A percentile compares a stretch with the other conserved stretches of the same genome.
These are phyloP conservation scores for Lanmaoa rubissima DNA, from an alignment of 768 basidiomycete species.

Conservation along the genomic window DNA sequence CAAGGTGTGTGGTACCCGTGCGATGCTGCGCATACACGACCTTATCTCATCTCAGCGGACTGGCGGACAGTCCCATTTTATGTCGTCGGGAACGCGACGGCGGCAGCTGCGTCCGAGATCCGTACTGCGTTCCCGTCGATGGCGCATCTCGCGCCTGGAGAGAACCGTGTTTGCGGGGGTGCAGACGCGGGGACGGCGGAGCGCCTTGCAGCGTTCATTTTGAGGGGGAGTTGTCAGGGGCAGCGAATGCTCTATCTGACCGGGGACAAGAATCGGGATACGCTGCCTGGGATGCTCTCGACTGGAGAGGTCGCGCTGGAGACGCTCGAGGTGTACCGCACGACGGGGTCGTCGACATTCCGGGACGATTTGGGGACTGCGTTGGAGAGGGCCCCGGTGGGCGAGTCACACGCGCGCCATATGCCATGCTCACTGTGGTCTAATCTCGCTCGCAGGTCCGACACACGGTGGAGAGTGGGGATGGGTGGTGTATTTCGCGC, in stretches of 20 bases:
- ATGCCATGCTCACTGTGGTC: not conserved
- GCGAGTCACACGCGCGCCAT: slow-evolving; percentile 9
- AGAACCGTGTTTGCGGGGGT: slow-evolving; percentile 40
- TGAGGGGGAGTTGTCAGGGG: slow-evolving; percentile 32
- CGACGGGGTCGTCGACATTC: slow-evolving; percentile 55
- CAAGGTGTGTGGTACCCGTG: slow-evolving; percentile 12
- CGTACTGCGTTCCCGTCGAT: slow-evolving; percentile 36
- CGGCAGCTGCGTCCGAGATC: slow-evolving; percentile 38
- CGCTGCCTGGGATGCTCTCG: slow-evolving; percentile 49
- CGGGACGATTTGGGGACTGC: slow-evolving; percentile 39
- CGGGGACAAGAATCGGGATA: slow-evolving; percentile 85
- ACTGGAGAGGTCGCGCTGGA: slow-evolving; percentile 45
- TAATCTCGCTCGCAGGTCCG: not conserved
- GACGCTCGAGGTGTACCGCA: slow-evolving; percentile 67
- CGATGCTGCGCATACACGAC: not conserved
- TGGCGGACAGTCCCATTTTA: slow-evolving; percentile 74
- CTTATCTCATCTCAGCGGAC: slow-evolving; percentile 26
- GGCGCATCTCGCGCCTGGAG: slow-evolving; percentile 30
- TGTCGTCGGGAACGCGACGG: slow-evolving; percentile 71
- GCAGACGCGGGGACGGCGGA: slow-evolving; percentile 64
- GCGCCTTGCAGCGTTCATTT: slow-evolving; percentile 62
- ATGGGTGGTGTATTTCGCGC: slow-evolving; percentile 78
- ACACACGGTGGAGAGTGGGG: slow-evolving; percentile 33
- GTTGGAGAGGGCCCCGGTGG: slow-evolving; percentile 27
- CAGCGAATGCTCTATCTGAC: slow-evolving; percentile 65